phyloP scores from a whole-genome alignment of 495 filamentous ascomycete genomes.

The Tuber brumale region DNA sequence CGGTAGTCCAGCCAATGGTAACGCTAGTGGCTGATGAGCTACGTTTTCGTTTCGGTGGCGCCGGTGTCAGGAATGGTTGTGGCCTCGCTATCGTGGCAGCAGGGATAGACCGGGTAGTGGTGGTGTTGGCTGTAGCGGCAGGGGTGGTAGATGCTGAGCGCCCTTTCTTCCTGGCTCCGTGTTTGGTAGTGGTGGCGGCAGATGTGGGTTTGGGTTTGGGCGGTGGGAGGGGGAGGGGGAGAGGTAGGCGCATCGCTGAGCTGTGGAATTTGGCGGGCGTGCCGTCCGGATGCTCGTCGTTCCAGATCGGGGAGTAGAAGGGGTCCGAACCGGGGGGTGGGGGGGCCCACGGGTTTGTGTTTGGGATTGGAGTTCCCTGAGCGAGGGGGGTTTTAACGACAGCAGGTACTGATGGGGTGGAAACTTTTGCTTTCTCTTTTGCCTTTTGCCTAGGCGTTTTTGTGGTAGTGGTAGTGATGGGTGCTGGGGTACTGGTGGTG shows the following conservation, averaged over 20 bases:
- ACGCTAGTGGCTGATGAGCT: background rate
- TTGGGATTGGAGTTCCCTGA: background rate
- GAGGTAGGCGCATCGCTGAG: background rate
- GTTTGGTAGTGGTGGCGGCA: background rate
- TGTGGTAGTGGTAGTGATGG: background rate
- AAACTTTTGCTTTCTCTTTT: background rate
- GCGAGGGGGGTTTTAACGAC: background rate
- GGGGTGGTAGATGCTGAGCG: background rate
- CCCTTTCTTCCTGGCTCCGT: background rate
- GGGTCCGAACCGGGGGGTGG: conserved; percentile 25
- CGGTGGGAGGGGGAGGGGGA: background rate
- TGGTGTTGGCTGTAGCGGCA: background rate
- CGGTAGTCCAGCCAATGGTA: background rate
- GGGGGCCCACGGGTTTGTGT: conserved; percentile 22
- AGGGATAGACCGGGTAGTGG: background rate
- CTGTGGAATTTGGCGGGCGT: conserved; percentile 29
- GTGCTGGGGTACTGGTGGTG: background rate
- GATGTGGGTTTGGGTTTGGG: background rate
- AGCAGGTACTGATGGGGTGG: background rate
- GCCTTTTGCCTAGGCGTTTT: background rate
- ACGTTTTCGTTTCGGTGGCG: conserved; percentile 15
- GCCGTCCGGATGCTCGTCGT: conserved; percentile 38
- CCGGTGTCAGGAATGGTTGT: background rate
- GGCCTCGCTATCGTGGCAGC: background rate
- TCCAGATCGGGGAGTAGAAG: conserved; percentile 34